Evolutionary conservation across 2,329 filamentous ascomycete genomes (phyloP), one percentile per base, ranked within the genome.

Genomic region (Pestalotiopsis sp.): DNA sequence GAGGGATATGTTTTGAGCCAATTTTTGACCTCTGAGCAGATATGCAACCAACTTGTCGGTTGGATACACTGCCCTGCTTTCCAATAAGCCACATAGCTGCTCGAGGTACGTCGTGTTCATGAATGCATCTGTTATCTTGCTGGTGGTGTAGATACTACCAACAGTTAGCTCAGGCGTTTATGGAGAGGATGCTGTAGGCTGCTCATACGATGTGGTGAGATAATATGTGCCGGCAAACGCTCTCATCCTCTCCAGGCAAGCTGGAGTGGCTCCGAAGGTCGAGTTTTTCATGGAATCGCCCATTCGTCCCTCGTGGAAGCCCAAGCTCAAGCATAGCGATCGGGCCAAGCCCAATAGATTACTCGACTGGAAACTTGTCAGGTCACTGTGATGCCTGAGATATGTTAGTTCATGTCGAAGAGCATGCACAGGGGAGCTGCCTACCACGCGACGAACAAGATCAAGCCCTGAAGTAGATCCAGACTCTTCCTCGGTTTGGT

Each of bases 171-270:
- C 4, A 14, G 17, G 12, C 38, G 5, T 36, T 7, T 61, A 39
- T n/a, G n/a, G 13, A 1, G 36, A 27, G 14, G 13, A 9, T 13
- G 12, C 17, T 61, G 5, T 20, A 36, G 31, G 31, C 7, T 2
- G n/a, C 64, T 25, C 83, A 73, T 69, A 86, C 84, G 84, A 72
- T 6, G 84, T 84, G 38, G 85, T 83, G 3, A 87, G 71, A 67
- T 87, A 87, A 68, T 85, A 87, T 3, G 82, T 83, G 2, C 84
- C 85, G 0, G 80, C 80, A 72, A 84, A 86, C 0, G 84, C 83
- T 59, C 85, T 79, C 76, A 86, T 81, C 60, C 81, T 75, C 67
- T 86, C 83, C 11, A 86, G 71, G 25, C 76, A 76, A 20, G 69
- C 69, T 5, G 75, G 71, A 3, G 31, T 36, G 31, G 31, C 31